Evolutionary conservation across 2,329 filamentous ascomycete genomes (phyloP), one percentile per base, ranked within the genome.

Genomic region (Diaporthe batatas): DNA sequence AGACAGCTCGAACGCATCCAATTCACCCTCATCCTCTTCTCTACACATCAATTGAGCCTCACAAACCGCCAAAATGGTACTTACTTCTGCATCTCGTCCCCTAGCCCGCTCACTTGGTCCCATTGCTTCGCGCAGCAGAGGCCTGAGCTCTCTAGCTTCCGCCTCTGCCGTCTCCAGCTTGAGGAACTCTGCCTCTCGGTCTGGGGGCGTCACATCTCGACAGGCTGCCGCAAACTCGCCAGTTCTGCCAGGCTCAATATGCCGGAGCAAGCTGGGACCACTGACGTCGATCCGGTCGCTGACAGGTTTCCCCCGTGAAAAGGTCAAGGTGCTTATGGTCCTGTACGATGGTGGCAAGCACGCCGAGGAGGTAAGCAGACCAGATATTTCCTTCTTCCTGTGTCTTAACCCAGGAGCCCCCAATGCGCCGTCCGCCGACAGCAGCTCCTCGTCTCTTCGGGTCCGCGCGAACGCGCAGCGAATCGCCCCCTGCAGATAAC

Each of bases 251-350:
- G 64, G 67, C 68, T 55, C 59, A 44, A 44, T 68, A 68, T 51
- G 54, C 47, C 73, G 71, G 58, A 73, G 72, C 73, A 74, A 69
- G 69, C 65, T 75, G 74, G 70, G 72, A 69, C 62, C 72, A 29
- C 59, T 55, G 75, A 88, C 89, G 81, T 87, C 91, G 77, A 87
- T 87, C 78, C 90, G 90, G 86, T 89, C 84, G 84, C 86, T 88
- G 81, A 88, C 86, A 79, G 83, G 83, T 75, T 76, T 78, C 36
- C 67, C 70, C 79, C 82, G 81, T 81, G 82, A 85, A 84, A 83
- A 98, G 95, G 95, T 95, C 87, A 98, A 98, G 88, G 94, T 98
- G 86, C 92, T 98, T 82, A 89, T 95, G 82, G 94, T 97, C 79
- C 90, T 98, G 79, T 98, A 98, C 89, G 95, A 98, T 86, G 95